Conservation (phyloP, 2,329 filamentous ascomycete genomes). For the Trichoderma polysporum region DNA sequence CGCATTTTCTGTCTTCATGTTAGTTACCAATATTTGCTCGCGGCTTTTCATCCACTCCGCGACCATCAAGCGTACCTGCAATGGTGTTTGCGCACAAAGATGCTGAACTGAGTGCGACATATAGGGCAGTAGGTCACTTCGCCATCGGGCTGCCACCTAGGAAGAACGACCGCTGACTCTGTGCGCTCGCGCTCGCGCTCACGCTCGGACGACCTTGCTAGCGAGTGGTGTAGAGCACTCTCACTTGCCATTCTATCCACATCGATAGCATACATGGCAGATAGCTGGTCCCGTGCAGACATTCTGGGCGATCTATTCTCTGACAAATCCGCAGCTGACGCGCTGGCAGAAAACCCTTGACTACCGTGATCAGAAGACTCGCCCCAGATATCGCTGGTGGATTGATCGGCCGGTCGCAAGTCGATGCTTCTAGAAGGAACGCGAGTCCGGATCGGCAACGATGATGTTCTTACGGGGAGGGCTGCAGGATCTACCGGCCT, state of each 20-base stretch:
- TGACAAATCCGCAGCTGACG: not conserved
- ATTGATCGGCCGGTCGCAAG: not conserved
- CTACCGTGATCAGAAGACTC: not conserved
- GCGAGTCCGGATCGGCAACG: slow-evolving; percentile 15
- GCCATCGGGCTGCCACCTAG: slow-evolving; percentile 84
- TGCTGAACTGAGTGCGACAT: slow-evolving; percentile 74
- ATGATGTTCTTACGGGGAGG: slow-evolving; percentile 25
- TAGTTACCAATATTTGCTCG: slow-evolving; percentile 17
- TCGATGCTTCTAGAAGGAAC: slow-evolving; percentile 14
- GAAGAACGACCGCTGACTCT: slow-evolving; percentile 52
- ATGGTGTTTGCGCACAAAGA: slow-evolving; percentile 88
- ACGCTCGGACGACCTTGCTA: not conserved
- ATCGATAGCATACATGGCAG: slow-evolving; percentile 5
- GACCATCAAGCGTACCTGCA: slow-evolving; percentile 62
- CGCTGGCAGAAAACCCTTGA: not conserved
- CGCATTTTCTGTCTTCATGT: slow-evolving; percentile 69
- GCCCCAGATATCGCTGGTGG: not conserved
- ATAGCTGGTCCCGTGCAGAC: slow-evolving; percentile 7
- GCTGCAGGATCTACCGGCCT: not conserved
- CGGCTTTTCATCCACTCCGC: not conserved
- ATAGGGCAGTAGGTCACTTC: slow-evolving; percentile 84
- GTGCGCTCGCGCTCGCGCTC: slow-evolving; percentile 5
- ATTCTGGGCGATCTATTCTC: slow-evolving; percentile 1
- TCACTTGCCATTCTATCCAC: not conserved
- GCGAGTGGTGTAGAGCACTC: slow-evolving; percentile 5